Evolutionary conservation across 73 alveolate genomes (phyloP), one percentile per base, ranked within the genome.

Genomic region (Durusdinium trenchii): DNA sequence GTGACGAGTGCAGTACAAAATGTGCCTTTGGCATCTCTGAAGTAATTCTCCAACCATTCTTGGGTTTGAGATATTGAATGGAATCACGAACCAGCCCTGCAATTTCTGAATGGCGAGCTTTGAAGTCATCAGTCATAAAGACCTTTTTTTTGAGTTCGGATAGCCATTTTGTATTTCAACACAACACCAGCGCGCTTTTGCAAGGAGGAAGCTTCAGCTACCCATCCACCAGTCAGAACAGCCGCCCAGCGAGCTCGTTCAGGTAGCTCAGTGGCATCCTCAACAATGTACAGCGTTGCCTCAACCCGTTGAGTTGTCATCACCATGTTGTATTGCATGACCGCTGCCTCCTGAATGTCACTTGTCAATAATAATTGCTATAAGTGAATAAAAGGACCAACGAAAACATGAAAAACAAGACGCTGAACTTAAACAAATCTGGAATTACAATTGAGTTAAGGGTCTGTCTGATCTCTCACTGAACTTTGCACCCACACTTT

Each of bases 231-330:
- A 40, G 54, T 76, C 60, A 76, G 38, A 76, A 28, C 36, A 42
- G 86, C 86, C 42, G 86, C 86, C 86, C 86, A 76, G 4, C 20
- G 36, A 42, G 60, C 86, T 76, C 86, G 54, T 42, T 76, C 86
- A 43, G 86, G 86, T 12, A 43, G 86, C 40, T 42, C 61, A 40
- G 57, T 42, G 60, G 60, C 86, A 76, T 76, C 86, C 36, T 40
- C 42, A 12, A 76, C 86, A 36, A 76, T 76, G 61, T 42, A 76
- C 54, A 76, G 60, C n/a, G 86, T 42, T 10, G 86, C 86, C 60
- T 76, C 60, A 40, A 76, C 54, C 54, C 86, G 86, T 3, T 76
- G n/a, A 40, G 86, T 42, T 30, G 86, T 42, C 43, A 20, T 2
- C 40, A 43, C n/a, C 86, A 76, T 42, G 60, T 76, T 76, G 86